A percentile compares a stretch with the other conserved stretches of the same genome.
These are phyloP conservation scores for Coemansia sp. DNA, from an alignment of 192 early-diverging fungal genomes.

Conservation along the genomic window DNA sequence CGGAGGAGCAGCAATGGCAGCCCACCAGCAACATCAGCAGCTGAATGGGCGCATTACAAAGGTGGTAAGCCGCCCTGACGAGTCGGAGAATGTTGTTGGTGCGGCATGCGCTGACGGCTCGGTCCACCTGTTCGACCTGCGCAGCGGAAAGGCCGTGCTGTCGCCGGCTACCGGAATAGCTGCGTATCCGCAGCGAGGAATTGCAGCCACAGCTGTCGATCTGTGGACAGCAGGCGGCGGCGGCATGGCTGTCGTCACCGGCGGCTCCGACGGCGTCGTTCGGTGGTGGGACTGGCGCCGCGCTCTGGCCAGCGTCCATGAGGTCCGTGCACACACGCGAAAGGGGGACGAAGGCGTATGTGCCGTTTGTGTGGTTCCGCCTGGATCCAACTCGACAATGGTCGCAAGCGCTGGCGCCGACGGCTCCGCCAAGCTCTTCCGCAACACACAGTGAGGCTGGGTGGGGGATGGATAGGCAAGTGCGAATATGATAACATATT, in stretches of 20 bases:
- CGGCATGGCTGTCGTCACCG: conserved; percentile 17
- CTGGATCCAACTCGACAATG: too few relatives aligned
- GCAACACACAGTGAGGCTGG: background rate
- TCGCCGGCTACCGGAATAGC: background rate
- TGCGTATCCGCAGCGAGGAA: conserved; percentile 3
- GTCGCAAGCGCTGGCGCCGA: conserved; percentile 43
- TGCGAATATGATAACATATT: too few relatives aligned
- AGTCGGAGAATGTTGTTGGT: conserved; percentile 10
- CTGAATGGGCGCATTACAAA: conserved; percentile 7
- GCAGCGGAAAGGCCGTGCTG: conserved; percentile 2
- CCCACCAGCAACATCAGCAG: background rate
- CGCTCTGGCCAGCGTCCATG: conserved; percentile 7
- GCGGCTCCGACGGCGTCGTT: conserved; percentile 41
- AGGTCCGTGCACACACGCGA: conserved; percentile 19
- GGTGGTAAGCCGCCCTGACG: background rate
- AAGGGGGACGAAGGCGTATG: conserved; percentile 51
- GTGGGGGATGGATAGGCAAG: too few relatives aligned
- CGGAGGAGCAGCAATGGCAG: conserved; percentile 2
- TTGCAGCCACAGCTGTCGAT: conserved; percentile 21
- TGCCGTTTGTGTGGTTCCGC: conserved; percentile 2
- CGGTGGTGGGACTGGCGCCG: conserved; percentile 51
- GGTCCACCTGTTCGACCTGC: conserved; percentile 30
- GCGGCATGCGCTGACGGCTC: conserved; percentile 23
- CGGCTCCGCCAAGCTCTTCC: conserved; percentile 13
- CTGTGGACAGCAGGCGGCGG: background rate